Conservation (phyloP, 371 early-diverging fungal species). For the Apophysomyces variabilis region DNA sequence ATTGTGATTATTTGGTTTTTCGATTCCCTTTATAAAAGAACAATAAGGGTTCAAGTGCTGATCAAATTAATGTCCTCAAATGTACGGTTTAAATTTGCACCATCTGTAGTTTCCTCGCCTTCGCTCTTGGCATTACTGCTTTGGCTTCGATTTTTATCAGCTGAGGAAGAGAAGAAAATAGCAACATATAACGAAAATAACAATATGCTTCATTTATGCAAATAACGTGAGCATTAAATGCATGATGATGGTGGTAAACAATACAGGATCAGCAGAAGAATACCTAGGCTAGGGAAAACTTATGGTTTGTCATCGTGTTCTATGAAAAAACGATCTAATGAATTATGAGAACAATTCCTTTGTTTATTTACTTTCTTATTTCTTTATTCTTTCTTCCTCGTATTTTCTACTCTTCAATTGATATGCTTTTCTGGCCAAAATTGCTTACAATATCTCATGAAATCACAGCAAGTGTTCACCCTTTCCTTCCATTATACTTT, state of each 20-base stretch:
- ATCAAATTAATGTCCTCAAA: neutral
- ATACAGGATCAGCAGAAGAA: neutral
- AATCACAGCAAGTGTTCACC: constrained; percentile 40
- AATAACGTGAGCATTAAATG: neutral
- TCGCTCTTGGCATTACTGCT: constrained; percentile 9
- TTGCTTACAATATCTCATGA: constrained; percentile 44
- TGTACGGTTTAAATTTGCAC: neutral
- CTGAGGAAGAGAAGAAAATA: neutral
- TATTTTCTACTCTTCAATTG: constrained; percentile 8
- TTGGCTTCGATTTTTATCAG: neutral
- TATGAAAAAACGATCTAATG: neutral
- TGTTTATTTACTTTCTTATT: constrained; percentile 10
- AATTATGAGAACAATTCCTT: neutral
- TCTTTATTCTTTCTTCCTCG: constrained; percentile 12
- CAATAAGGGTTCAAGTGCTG: neutral
- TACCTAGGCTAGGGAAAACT: neutral
- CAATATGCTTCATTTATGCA: constrained; percentile 6
- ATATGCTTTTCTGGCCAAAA: constrained; percentile 48
- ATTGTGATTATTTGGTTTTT: too few relatives aligned
- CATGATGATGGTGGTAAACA: neutral
- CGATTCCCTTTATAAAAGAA: too few relatives aligned
- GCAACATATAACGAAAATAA: neutral
- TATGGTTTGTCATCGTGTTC: neutral
- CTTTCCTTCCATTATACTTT: constrained; percentile 39
- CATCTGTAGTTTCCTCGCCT: neutral